These are phyloP conservation scores for Aspergillus chevalieri DNA, from an alignment of 2,329 filamentous ascomycete genomes.

Conservation along the genomic window DNA sequence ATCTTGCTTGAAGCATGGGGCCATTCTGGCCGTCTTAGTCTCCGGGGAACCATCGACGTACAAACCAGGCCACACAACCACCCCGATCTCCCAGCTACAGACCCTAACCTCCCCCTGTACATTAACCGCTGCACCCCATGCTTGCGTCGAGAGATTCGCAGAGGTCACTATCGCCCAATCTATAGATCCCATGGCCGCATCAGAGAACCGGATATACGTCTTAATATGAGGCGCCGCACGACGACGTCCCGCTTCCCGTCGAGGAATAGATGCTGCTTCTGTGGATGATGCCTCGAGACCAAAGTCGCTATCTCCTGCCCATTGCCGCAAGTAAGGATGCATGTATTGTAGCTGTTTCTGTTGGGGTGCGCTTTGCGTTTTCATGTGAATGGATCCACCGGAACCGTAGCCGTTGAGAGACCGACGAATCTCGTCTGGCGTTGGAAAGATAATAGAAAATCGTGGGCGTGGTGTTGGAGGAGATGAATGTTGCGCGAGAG, in stretches of 20 bases:
- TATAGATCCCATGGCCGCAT: constrained; percentile 43
- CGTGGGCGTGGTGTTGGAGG: constrained; percentile 32
- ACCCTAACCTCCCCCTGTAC: constrained; percentile 59
- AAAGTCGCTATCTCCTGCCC: constrained; percentile 55
- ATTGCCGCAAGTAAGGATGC: constrained; percentile 65
- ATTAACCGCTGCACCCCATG: constrained; percentile 67
- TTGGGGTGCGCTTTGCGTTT: constrained; percentile 63
- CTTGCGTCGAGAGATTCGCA: constrained; percentile 87
- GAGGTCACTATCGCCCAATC: constrained; percentile 85
- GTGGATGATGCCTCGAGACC: not conserved
- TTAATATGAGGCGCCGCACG: constrained; percentile 83
- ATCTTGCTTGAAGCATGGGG: constrained; percentile 62
- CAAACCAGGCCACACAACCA: constrained; percentile 70
- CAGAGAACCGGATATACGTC: constrained; percentile 67
- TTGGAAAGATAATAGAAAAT: constrained; percentile 75
- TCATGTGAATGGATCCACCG: constrained; percentile 76
- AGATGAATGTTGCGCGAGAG: constrained; percentile 24
- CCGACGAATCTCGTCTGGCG: constrained; percentile 66
- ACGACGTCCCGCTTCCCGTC: constrained; percentile 53
- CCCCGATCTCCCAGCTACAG: constrained; percentile 76
- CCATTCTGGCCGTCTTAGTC: constrained; percentile 50
- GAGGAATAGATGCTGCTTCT: constrained; percentile 8
- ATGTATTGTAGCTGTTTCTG: constrained; percentile 68
- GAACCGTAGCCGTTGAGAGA: constrained; percentile 73
- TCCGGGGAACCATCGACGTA: constrained; percentile 23